These are phyloP conservation scores for Fusarium sp. DNA, from an alignment of 2,329 filamentous ascomycete genomes.

Conservation along the genomic window DNA sequence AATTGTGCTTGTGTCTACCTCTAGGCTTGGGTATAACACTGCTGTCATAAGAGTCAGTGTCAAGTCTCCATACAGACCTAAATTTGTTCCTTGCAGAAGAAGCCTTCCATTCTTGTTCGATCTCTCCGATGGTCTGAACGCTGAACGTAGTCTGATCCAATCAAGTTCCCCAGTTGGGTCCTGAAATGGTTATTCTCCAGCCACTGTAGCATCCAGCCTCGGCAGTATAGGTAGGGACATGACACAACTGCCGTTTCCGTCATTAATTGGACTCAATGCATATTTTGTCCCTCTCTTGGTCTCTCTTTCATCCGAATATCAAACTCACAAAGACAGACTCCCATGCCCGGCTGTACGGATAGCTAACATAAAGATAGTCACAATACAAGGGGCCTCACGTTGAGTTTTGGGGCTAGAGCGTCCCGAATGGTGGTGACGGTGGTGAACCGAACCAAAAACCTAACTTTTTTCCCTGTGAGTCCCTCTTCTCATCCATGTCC, in stretches of 20 bases:
- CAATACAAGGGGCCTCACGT: conserved; percentile 15
- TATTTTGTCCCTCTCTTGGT: neutral
- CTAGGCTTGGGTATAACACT: neutral
- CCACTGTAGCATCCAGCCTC: neutral
- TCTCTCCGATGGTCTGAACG: conserved; percentile 17
- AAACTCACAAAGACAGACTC: neutral
- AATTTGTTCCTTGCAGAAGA: conserved; percentile 34
- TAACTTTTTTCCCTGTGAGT: neutral
- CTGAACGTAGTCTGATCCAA: neutral
- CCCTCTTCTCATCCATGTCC: conserved; percentile 20
- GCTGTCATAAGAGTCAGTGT: conserved; percentile 10
- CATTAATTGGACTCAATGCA: neutral
- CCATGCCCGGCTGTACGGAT: neutral
- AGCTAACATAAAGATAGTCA: neutral
- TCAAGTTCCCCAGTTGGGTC: conserved; percentile 12
- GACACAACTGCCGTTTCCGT: conserved; percentile 18
- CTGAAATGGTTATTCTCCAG: conserved; percentile 15
- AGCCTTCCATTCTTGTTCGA: conserved; percentile 37
- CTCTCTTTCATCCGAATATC: neutral
- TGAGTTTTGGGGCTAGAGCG: conserved; percentile 25
- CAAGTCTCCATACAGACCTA: neutral
- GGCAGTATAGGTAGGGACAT: neutral
- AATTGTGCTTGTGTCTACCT: neutral
- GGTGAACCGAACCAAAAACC: conserved; percentile 29
- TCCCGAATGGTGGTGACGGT: conserved; percentile 38